Conservation (phyloP, 2,329 filamentous ascomycete species). For the Penicillium sp. region DNA sequence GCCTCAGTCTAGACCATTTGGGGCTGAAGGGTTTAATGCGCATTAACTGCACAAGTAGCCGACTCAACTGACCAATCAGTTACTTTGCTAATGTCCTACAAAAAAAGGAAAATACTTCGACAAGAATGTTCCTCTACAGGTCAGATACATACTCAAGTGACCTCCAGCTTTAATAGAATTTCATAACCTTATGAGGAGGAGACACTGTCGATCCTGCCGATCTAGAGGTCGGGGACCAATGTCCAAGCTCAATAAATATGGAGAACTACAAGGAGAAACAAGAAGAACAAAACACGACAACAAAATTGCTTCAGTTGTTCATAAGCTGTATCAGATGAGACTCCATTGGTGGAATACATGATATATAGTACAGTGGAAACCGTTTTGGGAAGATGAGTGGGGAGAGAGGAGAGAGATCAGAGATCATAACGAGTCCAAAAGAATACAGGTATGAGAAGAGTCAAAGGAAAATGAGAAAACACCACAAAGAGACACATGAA, state of each 20-base stretch:
- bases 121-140: no score
- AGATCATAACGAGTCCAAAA: slow-evolving; percentile 13
- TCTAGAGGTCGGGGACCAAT: no score
- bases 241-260: no score
- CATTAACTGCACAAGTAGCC: not conserved
- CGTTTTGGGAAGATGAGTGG: slow-evolving; percentile 21
- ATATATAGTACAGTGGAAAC: slow-evolving; percentile 27
- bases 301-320: not conserved
- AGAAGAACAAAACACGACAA: not conserved
- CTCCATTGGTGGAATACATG: slow-evolving; percentile 19
- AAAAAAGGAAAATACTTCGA: not conserved
- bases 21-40: not conserved
- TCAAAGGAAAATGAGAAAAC: slow-evolving; percentile 21
- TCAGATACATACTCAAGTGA: not conserved
- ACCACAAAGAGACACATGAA: slow-evolving; percentile 20
- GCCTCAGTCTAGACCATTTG: not conserved
- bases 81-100: not conserved
- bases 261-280: no score
- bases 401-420: not conserved
- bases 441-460: slow-evolving; percentile 25
- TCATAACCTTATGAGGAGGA: not conserved
- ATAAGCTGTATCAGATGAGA: slow-evolving; percentile 3
- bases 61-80: slow-evolving; percentile 1
- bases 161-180: not conserved
- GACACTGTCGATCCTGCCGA: slow-evolving; percentile 5